Base-by-base conservation (phyloP, 176 grass and related monocot species). In the Oryza coarctata region DNA sequence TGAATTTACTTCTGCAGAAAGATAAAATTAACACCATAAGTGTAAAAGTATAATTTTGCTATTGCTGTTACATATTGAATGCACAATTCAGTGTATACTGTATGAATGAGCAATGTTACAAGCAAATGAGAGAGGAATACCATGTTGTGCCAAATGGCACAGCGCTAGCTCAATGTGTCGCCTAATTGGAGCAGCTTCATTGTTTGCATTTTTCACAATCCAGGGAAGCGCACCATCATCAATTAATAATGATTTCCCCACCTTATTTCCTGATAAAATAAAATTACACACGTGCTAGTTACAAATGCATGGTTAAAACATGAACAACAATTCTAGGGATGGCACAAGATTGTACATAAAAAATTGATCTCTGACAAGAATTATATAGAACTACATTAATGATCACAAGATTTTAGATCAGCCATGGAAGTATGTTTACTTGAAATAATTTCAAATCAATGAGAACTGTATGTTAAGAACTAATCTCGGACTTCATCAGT, bases 71-170 rank as follows among this genome's bases (percentile, higher is more conserved):
- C 34, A 17, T 55, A n/a, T 2, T 55, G 50, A 22, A 55, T n/a
- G 50, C 20, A 55, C 4, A 52, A 52, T 2, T 2, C 1, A 60
- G 55, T 60, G 55, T 10, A 60, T 4, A 23, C 22, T 60, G 55
- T 10, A 60, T 4, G 10, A 25, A 23, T 7, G n/a, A 10, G 8
- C 55, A 25, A 11, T 60, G 15, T 18, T 18, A n/a, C 10, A 12
- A 11, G 50, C 20, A 74, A n/a, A 60, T 65, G 40, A 65, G 20
- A 63, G 55, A 15, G 45, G 30, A 45, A 72, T 29, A 99, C 97
- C 97, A 88, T 96, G 97, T 70, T 99, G 97, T 50, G 97, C 91
- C 91, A 99, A 90, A 85, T 99, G 97, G 63, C 97, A 99, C 17
- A 99, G 65, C 0, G 97, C 97, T 75, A 99, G 93, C 74, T 99